phyloP scores from a whole-genome alignment of 2,329 filamentous ascomycete species.

The Claviceps digitariae region DNA sequence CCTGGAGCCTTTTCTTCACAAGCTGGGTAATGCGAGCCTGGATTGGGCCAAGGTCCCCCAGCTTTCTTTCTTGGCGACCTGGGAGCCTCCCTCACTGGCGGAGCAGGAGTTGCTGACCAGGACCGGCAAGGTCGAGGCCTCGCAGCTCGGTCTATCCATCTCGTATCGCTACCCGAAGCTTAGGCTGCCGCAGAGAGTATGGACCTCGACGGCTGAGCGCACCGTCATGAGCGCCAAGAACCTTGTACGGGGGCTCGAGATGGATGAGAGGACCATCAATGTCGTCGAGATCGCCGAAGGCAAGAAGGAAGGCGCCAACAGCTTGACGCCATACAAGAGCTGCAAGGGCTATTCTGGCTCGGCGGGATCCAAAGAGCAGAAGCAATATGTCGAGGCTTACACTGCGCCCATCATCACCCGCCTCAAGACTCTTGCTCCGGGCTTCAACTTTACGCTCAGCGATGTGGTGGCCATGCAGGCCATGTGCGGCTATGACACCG shows the following conservation, averaged over 20 bases:
- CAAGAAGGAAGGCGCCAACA: constrained; percentile 42
- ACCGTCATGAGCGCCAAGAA: constrained; percentile 44
- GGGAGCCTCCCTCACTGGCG: constrained; percentile 41
- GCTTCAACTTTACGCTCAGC: constrained; percentile 48
- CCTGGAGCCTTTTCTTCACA: constrained; percentile 41
- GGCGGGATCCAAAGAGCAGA: constrained; percentile 40
- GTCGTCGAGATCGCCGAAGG: constrained; percentile 43
- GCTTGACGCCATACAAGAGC: constrained; percentile 48
- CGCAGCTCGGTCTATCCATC: constrained; percentile 44
- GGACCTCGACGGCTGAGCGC: constrained; percentile 50
- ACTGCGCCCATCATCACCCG: constrained; percentile 46
- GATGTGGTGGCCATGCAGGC: constrained; percentile 55
- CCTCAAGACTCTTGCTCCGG: constrained; percentile 35
- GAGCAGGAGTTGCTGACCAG: constrained; percentile 47
- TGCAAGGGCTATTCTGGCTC: constrained; percentile 49
- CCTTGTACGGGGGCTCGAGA: constrained; percentile 42
- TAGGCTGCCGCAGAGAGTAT: constrained; percentile 38
- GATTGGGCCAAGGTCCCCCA: constrained; percentile 43
- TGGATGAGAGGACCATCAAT: constrained; percentile 37
- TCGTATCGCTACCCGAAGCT: constrained; percentile 40
- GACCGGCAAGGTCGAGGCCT: constrained; percentile 46
- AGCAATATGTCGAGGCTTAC: constrained; percentile 38
- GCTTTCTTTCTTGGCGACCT: constrained; percentile 41
- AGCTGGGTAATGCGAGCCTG: constrained; percentile 43
- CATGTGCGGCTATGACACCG: constrained; percentile 52